Conservation (phyloP, 257 asterid species). For the Vinca minor region DNA sequence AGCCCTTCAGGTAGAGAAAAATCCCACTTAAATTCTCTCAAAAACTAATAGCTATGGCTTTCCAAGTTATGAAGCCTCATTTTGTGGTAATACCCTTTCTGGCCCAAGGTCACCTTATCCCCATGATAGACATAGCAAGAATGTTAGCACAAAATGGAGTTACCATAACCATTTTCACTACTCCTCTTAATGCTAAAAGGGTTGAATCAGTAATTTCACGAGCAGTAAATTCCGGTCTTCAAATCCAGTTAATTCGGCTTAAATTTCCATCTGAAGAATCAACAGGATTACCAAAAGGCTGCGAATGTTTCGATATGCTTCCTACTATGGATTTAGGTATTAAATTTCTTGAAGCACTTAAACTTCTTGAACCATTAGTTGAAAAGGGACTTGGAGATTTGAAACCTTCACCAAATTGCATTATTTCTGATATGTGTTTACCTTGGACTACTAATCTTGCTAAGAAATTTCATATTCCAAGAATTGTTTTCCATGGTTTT, state of each 20-base stretch:
- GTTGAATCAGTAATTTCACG: slow-evolving; percentile 23
- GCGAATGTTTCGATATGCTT: slow-evolving; percentile 40
- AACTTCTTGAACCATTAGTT: slow-evolving; percentile 29
- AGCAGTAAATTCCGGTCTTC: slow-evolving; percentile 22
- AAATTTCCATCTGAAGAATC: slow-evolving; percentile 15
- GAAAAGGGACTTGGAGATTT: slow-evolving; percentile 20
- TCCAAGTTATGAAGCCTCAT: slow-evolving; percentile 27
- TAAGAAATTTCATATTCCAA: slow-evolving; percentile 28
- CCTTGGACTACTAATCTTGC: slow-evolving; percentile 43
- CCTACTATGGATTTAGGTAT: slow-evolving; percentile 13
- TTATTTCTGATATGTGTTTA: slow-evolving; percentile 37
- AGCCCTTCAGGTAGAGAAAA: no score
- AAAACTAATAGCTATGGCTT: no score
- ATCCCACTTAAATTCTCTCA: no score
- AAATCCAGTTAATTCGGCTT: no score
- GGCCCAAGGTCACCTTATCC: slow-evolving; percentile 49
- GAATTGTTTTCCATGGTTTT: slow-evolving; percentile 42
- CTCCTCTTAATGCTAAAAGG: slow-evolving; percentile 32
- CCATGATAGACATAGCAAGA: slow-evolving; percentile 43
- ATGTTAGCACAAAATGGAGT: slow-evolving; percentile 26
- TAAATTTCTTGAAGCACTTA: slow-evolving; percentile 16
- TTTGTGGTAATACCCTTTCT: slow-evolving; percentile 33
- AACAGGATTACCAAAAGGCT: slow-evolving; percentile 39
- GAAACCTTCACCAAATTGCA: slow-evolving; percentile 32
- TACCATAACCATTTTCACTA: slow-evolving; percentile 32